Percentiles rank a stretch among this genome's conserved stretches.
Evolutionary conservation across 768 basidiomycete genomes (phyloP).

Genomic region (Neoboletus magnificus): DNA sequence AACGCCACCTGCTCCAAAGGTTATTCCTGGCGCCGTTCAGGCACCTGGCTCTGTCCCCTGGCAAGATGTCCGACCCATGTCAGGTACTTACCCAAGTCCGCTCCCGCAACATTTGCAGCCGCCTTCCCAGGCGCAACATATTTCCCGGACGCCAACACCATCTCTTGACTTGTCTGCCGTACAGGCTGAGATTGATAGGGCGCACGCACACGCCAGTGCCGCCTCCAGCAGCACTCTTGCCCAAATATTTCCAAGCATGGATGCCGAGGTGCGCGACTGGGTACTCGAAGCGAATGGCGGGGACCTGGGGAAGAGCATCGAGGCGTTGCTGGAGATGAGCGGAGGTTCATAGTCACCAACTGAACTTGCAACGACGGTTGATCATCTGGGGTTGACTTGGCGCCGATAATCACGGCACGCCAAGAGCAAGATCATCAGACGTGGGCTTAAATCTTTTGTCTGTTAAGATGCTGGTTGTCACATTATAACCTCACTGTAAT

Average conservation of each 20-base stretch:
- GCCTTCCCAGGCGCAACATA: slow-evolving; percentile 48
- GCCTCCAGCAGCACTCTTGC: slow-evolving; percentile 73
- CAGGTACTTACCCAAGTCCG: slow-evolving; percentile 13
- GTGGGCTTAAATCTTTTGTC: background rate
- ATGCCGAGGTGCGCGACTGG: slow-evolving; percentile 81
- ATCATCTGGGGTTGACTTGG: background rate
- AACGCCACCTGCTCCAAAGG: slow-evolving; percentile 2
- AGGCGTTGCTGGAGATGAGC: slow-evolving; percentile 74
- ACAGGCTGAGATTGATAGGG: slow-evolving; percentile 74
- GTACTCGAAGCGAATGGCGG: slow-evolving; percentile 88
- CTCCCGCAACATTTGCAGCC: slow-evolving; percentile 33
- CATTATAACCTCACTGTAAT: background rate
- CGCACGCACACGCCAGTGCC: slow-evolving; percentile 67
- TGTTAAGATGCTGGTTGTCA: background rate
- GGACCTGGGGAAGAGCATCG: slow-evolving; percentile 88
- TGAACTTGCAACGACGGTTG: background rate
- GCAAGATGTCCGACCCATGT: slow-evolving; percentile 28
- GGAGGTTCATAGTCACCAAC: slow-evolving; percentile 24
- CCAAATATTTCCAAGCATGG: slow-evolving; percentile 86
- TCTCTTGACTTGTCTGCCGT: slow-evolving; percentile 66
- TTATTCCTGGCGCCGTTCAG: slow-evolving; percentile 45
- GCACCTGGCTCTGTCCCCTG: slow-evolving; percentile 50
- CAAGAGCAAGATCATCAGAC: background rate
- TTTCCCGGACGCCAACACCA: slow-evolving; percentile 70
- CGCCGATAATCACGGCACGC: background rate